Evolutionary conservation across 1,284 basidiomycete species (phyloP), one percentile per base, ranked within the genome.

Genomic region (Boletus semigastroideus): DNA sequence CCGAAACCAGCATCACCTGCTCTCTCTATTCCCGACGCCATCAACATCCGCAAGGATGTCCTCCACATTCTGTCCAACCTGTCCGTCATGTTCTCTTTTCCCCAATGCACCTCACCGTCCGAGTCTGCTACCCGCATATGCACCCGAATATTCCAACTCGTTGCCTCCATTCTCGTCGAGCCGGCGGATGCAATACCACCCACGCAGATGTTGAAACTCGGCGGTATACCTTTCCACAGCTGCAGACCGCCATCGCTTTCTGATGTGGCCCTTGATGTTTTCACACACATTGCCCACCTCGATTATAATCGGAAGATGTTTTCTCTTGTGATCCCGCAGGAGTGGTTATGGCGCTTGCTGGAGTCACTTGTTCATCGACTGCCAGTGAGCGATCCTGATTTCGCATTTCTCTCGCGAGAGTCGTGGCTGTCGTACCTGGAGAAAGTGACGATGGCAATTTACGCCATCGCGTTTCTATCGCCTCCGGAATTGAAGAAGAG

Each of bases 401-500:
- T 92, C 62, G 78, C 84, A 56, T 72, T 92, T 55, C 71, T 84
- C 61, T 73, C 76, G 44, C 73, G 87, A 57, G 84, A 88, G 46
- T 68, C 77, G 19, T 91, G 90, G 80, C 71, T 95, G 41, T 83
- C 84, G 38, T 90, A 92, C 68, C 72, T 89, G 57, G 92, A 96
- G 73, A 86, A 90, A 54, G 73, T 82, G 40, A 78, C 89, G 19
- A 83, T 95, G 76, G 82, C 82, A 16, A 79, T 97, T 37, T 98
- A 97, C 74, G 87, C 88, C 33, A 74, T 98, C 53, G 84, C 87
- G 9, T 98, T 94, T 76, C 76, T 96, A 43, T 83, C 93, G 5
- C 80, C 92, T 1, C 84, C 85, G 1, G 71, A 77, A 30, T 67
- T 94, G 52, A 93, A 96, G 71, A 71, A 77, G 49, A 77, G 73